A percentile compares a stretch with the other conserved stretches of the same genome.
These are phyloP conservation scores for Penicillium sp. DNA, from an alignment of 2,329 filamentous ascomycete genomes.

Conservation along the genomic window DNA sequence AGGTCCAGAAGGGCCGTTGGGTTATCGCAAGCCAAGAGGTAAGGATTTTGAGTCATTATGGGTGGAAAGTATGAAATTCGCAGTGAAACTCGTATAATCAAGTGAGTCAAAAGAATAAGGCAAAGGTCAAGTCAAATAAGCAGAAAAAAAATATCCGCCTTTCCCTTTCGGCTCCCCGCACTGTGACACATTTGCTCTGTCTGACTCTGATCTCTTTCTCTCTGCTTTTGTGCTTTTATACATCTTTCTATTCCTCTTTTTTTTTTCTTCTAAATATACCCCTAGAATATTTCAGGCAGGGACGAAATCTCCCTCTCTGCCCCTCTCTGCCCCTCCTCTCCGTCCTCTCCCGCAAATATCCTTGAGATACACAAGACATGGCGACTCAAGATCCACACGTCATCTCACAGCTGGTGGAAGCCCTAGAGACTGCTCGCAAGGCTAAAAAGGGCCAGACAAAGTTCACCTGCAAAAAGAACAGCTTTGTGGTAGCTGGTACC, in stretches of 20 bases:
- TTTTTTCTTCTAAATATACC: not conserved
- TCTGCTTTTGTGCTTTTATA: not conserved
- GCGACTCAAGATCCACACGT: conserved; percentile 64
- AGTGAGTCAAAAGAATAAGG: not conserved
- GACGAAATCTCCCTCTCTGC: not conserved
- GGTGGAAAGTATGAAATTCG: not conserved
- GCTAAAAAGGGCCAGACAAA: conserved; percentile 52
- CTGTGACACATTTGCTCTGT: conserved; percentile 9
- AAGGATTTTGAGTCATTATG: conserved; percentile 56
- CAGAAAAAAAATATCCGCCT: conserved; percentile 9
- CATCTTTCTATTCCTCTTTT: not conserved
- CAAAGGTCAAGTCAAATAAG: not conserved
- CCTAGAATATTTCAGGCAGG: not conserved
- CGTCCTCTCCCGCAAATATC: not conserved
- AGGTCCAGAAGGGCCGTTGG: conserved; percentile 69
- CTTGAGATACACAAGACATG: conserved; percentile 10
- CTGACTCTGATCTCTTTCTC: not conserved
- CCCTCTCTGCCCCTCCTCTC: conserved; percentile 3
- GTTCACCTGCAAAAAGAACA: conserved; percentile 77
- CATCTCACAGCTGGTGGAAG: conserved; percentile 63
- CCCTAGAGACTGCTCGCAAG: conserved; percentile 55
- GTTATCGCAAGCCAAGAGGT: conserved; percentile 78
- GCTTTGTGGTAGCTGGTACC: conserved; percentile 66
- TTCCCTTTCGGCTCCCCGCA: conserved; percentile 26
- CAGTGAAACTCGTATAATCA: not conserved